Evolutionary conservation across 805 yeast species (phyloP).

Genomic region (Lipomyces anomalus): DNA sequence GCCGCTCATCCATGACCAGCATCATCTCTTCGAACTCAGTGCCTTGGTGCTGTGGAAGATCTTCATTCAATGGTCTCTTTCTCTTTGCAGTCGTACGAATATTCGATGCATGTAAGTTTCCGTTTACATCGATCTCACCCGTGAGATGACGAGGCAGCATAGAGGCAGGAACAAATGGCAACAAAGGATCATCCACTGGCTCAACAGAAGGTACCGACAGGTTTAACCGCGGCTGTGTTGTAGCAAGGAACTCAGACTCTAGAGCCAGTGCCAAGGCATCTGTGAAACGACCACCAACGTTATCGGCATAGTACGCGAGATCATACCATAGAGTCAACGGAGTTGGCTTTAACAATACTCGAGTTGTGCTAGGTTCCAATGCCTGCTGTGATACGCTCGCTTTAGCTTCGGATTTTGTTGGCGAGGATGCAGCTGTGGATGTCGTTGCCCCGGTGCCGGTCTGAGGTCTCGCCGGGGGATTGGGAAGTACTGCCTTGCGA

Average conservation of each 20-base stretch:
- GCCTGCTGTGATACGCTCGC: constrained; percentile 19
- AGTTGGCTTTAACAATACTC: constrained; percentile 75
- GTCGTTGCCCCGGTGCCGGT: too few relatives aligned
- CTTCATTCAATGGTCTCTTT: constrained; percentile 55
- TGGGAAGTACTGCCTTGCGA: constrained; percentile 34
- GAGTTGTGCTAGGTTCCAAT: constrained; percentile 60
- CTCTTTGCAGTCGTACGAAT: constrained; percentile 34
- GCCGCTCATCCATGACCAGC: constrained; percentile 56
- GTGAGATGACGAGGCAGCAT: too few relatives aligned
- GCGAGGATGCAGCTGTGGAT: too few relatives aligned
- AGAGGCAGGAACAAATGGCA: background rate
- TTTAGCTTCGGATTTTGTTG: background rate
- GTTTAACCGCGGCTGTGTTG: constrained; percentile 73
- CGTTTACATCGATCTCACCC: constrained; percentile 5
- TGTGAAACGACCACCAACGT: constrained; percentile 58
- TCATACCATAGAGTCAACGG: constrained; percentile 80
- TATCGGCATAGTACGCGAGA: constrained; percentile 67
- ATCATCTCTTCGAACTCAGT: constrained; percentile 86
- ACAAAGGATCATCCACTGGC: constrained; percentile 27
- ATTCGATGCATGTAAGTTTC: constrained; percentile 26
- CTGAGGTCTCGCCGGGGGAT: too few relatives aligned
- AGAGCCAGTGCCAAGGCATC: constrained; percentile 73
- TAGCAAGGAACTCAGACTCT: constrained; percentile 79
- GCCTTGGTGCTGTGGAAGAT: constrained; percentile 59
- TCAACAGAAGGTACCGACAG: constrained; percentile 56